Base-by-base conservation (phyloP, 148 eudicot genomes). In the Pharnaceum exiguum region DNA sequence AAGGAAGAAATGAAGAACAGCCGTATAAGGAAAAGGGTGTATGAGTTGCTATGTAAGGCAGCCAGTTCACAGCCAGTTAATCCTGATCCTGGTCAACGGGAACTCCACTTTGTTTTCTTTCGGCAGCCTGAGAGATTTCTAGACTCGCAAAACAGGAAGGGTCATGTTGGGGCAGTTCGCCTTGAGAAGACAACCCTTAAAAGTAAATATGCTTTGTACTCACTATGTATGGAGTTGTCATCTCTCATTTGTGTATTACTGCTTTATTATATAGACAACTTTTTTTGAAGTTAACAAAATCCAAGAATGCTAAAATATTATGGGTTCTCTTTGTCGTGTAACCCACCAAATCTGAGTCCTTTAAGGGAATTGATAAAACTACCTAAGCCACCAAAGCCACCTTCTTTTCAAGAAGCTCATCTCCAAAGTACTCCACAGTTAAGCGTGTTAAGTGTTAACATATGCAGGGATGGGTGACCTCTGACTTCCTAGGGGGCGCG, bases 21-120 rank as follows among this genome's bases (percentile, higher is more conserved):
- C 71, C 82, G 96, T 63, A 87, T 87, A 44, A 78, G 73, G 52
- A 78, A 79, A 66, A 81, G 96, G 59, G 86, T 91, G 22, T 75
- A 84, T 68, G 96, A 91, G 53, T 71, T 91, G 74, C 75, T 91
- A 13, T 80, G 80, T 35, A 87, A 91, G 71, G 90, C 97, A 59
- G 81, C 79, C 21, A 37, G 66, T 18, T 68, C 94, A 46, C 65
- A 65, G 49, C 45, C 72, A 48, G 32, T 72, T 5, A 52, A 57
- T 66, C 68, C 65, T 39, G 63, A 43, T 67, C 33, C 79, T 36
- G 72, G 75, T 79, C 83, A 87, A 67, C 79, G 88, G 32, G 96
- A 91, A 73, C 90, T 91, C 56, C 96, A 91, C 82, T 91, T 91
- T 69, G 77, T 81, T 70, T 91, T 91, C 84, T 91, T 85, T 55